Base-by-base conservation (phyloP, 306 rosid genomes). In the Glycine soja region DNA sequence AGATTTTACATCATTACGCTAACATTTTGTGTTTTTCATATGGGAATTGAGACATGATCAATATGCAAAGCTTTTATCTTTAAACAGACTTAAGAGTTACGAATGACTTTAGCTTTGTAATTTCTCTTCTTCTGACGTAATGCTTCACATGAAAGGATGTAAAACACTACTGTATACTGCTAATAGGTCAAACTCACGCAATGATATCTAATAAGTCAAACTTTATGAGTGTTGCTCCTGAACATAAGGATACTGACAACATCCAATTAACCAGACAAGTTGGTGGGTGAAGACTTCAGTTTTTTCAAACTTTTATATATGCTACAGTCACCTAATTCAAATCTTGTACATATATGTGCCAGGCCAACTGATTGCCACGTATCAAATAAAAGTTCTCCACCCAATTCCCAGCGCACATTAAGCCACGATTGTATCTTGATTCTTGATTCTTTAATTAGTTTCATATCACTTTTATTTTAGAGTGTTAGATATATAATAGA, bases 281-380 rank as follows among this genome's bases (percentile, higher is more conserved):
- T 78, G 76, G 83, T 78, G 72, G 76, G 71, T 73, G 74, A 34
- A 73, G 66, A 66, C 69, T 77, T 70, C 1, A 64, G 43, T 30
- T 54, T 71, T 69, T 62, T 77, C 83, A 83, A 83, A 34, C 71
- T 47, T 38, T 47, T 18, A 70, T 52, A 36, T 36, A 36, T 3
- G 46, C 78, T 62, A 58, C 14, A 70, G 67, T 16, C 64, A 12
- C 51, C 74, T 77, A 70, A 70, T 38, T 69, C 30, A 56, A 59
- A 76, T 76, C 78, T 64, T 47, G 24, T 61, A 42, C 5, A 34
- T 15, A 34, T 42, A 0, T 58, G 10, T 77, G 75, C 30, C n/a
- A 45, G 64, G 64, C 70, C 82, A 77, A 67, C 79, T 83, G 79
- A 78, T 58, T 68, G 62, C 81, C 68, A 63, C 54, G 56, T 59